These are phyloP conservation scores for Arachis hypogaea DNA, from an alignment of 306 rosid genomes.

Conservation along the genomic window DNA sequence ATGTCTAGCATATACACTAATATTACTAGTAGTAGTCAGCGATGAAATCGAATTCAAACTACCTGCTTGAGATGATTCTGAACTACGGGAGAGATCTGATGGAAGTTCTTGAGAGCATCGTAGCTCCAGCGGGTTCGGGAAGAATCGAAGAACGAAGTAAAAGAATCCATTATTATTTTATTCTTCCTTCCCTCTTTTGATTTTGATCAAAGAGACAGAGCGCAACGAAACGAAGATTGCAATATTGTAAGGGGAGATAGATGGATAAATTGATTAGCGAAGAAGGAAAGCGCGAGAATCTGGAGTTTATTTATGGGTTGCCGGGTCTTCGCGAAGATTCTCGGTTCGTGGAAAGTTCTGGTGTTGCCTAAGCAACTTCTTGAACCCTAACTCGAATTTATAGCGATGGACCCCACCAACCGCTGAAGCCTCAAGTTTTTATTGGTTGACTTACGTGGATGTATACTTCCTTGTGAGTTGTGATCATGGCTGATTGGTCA, in stretches of 20 bases:
- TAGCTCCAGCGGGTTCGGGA: conserved; percentile 63
- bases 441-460: too few species aligned
- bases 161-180: conserved; percentile 56
- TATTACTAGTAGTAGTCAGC: background rate
- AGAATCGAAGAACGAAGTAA: conserved; percentile 66
- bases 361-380: background rate
- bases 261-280: background rate
- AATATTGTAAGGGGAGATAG: too few species aligned
- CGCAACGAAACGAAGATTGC: background rate
- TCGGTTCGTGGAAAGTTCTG: background rate
- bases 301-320: background rate
- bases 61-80: conserved; percentile 80
- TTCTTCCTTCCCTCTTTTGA: background rate
- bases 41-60: background rate
- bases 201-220: background rate
- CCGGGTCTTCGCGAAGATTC: background rate
- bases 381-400: background rate
- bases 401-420: background rate
- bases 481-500: too few species aligned
- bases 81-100: conserved; percentile 72
- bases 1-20: too few species aligned
- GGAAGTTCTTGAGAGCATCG: conserved; percentile 77
- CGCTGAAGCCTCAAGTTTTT: background rate
- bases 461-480: too few species aligned
- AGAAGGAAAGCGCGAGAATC: background rate